Evolutionary conservation across 345 rosid genomes (phyloP).

Genomic region (Schrenkiella parvula): DNA sequence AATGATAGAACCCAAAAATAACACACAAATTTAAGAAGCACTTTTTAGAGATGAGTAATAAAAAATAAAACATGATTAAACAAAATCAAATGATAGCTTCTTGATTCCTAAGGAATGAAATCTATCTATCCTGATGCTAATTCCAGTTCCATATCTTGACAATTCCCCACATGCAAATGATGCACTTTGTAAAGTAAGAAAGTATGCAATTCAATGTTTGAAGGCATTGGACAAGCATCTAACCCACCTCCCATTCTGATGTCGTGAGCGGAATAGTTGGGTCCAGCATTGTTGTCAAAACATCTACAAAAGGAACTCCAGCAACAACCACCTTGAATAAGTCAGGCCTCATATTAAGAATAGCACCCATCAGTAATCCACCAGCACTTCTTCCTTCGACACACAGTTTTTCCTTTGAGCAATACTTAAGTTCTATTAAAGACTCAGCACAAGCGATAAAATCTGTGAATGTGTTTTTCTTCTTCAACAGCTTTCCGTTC

Average conservation of each 20-base stretch:
- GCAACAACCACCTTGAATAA: slow-evolving; percentile 86
- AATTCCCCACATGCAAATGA: not conserved
- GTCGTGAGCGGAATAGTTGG: slow-evolving; percentile 95
- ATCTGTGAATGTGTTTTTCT: slow-evolving; percentile 87
- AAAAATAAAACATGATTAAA: not conserved
- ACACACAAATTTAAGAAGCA: not conserved
- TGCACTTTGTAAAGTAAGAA: not conserved
- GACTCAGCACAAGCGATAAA: slow-evolving; percentile 79
- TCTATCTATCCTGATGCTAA: not conserved
- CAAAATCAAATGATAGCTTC: not conserved
- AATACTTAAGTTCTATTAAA: slow-evolving; percentile 60
- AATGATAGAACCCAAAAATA: slow-evolving; percentile 13
- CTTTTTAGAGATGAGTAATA: not conserved
- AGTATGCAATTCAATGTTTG: not conserved
- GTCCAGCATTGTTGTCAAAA: slow-evolving; percentile 91
- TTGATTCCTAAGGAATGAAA: not conserved
- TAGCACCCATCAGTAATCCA: slow-evolving; percentile 89
- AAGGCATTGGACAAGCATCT: not conserved
- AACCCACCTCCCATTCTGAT: slow-evolving; percentile 91
- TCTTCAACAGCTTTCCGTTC: slow-evolving; percentile 77
- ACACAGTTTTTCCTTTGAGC: slow-evolving; percentile 77
- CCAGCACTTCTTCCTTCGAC: slow-evolving; percentile 95
- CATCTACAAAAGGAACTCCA: slow-evolving; percentile 97
- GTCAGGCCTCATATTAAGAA: slow-evolving; percentile 96
- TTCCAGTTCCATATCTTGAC: not conserved